Evolutionary conservation across 805 yeast genomes (phyloP), one percentile per base, ranked within the genome.

Genomic region (Sugiyamaella lignohabitans): DNA sequence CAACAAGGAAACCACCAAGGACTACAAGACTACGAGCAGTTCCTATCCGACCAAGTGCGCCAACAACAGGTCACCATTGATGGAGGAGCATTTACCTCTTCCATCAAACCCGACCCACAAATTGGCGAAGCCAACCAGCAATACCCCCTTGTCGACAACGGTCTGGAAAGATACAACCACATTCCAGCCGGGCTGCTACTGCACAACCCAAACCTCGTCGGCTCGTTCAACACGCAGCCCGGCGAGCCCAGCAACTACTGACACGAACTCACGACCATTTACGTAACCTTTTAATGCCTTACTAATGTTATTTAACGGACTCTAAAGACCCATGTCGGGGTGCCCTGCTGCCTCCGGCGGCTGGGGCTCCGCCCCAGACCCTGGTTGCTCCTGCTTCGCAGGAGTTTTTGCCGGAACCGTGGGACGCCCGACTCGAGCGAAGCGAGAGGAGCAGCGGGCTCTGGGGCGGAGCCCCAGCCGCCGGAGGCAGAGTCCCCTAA

Each of bases 391-490:
- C 32, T 27, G 11, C 11, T 14, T 8, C 8, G 32, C 32, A 14
- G 14, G 32, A 14, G 14, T 8, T 27, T 27, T n/a, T n/a, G n/a
- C n/a, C n/a, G n/a, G n/a, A n/a, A n/a, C n/a, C n/a, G n/a, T n/a
- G n/a, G n/a, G n/a, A n/a, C n/a, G n/a, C n/a, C n/a, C n/a, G n/a
- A n/a, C n/a, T n/a, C n/a, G n/a, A n/a, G n/a, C n/a, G n/a, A n/a
- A n/a, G n/a, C n/a, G 32, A 27, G 32, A 8, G 32, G 32, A 14
- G 32, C 32, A 8, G 14, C 32, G 32, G 32, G 32, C 14, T 14
- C 32, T n/a, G n/a, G 32, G 32, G 32, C 32, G 32, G 32, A 27
- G 32, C 32, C 32, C n/a, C 32, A 14, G 32, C 32, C 32, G 32
- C 32, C 32, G 32, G 32, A 27, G 32, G 32, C 32, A 27, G 14